Percentiles rank a stretch among this genome's conserved stretches.
These are phyloP conservation scores for Scleroderma citrinum DNA, from an alignment of 768 basidiomycete species.

Conservation along the genomic window DNA sequence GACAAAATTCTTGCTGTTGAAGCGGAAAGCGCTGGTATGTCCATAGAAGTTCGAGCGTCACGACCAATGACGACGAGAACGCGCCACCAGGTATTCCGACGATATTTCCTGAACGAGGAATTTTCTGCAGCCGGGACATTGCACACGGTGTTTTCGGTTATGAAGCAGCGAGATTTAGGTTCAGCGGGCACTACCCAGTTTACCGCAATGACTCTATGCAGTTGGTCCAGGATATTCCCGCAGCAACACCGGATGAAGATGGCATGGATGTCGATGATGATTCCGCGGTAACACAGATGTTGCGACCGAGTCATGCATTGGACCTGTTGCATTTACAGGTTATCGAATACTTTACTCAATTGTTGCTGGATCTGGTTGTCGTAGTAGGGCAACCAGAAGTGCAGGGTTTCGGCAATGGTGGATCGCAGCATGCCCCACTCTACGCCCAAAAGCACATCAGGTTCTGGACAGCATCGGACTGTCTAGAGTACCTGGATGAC, in stretches of 20 bases:
- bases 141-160: conserved; percentile 41
- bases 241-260: conserved; percentile 31
- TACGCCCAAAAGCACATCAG: conserved; percentile 38
- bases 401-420: conserved; percentile 28
- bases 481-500: conserved; percentile 49
- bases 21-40: conserved; percentile 41
- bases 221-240: conserved; percentile 5
- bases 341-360: conserved; percentile 59
- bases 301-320: conserved; percentile 49
- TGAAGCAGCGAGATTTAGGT: conserved; percentile 31
- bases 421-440: conserved; percentile 54
- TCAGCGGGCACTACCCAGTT: conserved; percentile 35
- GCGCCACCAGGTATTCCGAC: conserved; percentile 14
- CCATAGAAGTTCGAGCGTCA: neutral
- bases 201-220: conserved; percentile 28
- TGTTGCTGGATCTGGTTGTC: conserved; percentile 53
- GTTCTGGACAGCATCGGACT: conserved; percentile 50
- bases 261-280: conserved; percentile 64
- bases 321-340: conserved; percentile 65
- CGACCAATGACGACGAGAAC: conserved; percentile 10
- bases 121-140: conserved; percentile 46
- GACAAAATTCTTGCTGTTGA: conserved; percentile 64
- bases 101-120: conserved; percentile 30
- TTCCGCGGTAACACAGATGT: conserved; percentile 24
- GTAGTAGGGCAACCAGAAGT: conserved; percentile 48